A percentile compares a stretch with the other conserved stretches of the same genome.
Evolutionary conservation across 2,329 filamentous ascomycete genomes (phyloP).

Genomic region (Sporothrix brasiliensis): DNA sequence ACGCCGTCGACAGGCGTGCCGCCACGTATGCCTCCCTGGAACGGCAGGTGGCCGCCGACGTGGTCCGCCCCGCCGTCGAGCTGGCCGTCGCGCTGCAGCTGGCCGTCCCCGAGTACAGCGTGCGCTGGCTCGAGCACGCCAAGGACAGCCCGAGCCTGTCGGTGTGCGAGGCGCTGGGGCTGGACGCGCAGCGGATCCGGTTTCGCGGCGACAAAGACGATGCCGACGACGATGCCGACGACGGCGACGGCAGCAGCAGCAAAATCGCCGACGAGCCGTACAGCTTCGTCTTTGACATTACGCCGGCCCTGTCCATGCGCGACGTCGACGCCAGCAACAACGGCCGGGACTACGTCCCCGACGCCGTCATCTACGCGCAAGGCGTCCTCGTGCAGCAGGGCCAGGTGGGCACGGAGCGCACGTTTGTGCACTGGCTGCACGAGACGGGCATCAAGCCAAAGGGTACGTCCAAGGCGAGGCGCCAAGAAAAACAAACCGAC

Average conservation of each 20-base stretch:
- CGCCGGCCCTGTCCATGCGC: slow-evolving; percentile 6
- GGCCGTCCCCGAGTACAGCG: not conserved
- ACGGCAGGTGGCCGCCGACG: not conserved
- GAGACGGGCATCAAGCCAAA: slow-evolving; percentile 19
- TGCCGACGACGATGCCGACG: too few species aligned
- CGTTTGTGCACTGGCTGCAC: slow-evolving; percentile 23
- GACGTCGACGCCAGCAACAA: not conserved
- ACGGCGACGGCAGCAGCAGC: too few species aligned
- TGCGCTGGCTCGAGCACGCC: slow-evolving; percentile 19
- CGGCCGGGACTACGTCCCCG: not conserved
- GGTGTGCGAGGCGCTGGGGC: slow-evolving; percentile 15
- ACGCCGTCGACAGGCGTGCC: not conserved
- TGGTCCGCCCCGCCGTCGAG: slow-evolving; percentile 13
- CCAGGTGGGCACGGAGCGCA: not conserved
- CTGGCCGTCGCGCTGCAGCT: slow-evolving; percentile 9
- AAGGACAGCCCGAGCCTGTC: slow-evolving; percentile 9
- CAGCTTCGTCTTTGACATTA: slow-evolving; percentile 21
- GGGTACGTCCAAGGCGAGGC: not conserved
- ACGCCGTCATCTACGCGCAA: not conserved
- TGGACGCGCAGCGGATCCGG: slow-evolving; percentile 8
- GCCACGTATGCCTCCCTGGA: not conserved
- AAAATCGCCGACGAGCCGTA: not conserved
- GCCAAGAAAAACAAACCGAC: too few species aligned
- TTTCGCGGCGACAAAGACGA: not conserved
- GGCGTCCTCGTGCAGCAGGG: slow-evolving; percentile 4